phyloP scores from a whole-genome alignment of 2,329 filamentous ascomycete species.

The Myriosclerotinia duriaeana region DNA sequence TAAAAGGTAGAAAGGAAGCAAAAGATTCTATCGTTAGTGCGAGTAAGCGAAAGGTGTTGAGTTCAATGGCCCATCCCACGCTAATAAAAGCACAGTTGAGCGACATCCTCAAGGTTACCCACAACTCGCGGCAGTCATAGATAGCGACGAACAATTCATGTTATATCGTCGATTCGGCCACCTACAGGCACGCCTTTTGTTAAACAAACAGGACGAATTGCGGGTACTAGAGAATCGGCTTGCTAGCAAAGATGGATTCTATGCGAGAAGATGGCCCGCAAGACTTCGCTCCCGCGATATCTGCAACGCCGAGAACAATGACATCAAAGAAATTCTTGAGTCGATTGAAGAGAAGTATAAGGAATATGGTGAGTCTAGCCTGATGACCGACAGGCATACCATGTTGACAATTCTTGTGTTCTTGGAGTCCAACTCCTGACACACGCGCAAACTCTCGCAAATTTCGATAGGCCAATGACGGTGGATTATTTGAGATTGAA shows the following conservation, averaged over 20 bases:
- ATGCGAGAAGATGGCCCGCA: slow-evolving; percentile 8
- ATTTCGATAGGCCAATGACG: slow-evolving; percentile 36
- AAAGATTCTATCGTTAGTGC: not conserved
- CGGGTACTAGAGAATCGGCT: slow-evolving; percentile 26
- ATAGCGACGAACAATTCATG: slow-evolving; percentile 45
- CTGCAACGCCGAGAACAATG: slow-evolving; percentile 9
- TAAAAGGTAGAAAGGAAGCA: not conserved
- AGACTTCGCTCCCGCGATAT: slow-evolving; percentile 21
- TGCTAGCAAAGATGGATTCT: slow-evolving; percentile 22
- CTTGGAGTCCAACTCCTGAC: slow-evolving; percentile 27
- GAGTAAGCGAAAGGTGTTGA: not conserved
- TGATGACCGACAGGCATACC: not conserved
- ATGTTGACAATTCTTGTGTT: not conserved
- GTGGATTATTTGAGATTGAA: slow-evolving; percentile 40
- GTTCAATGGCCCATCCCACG: no score
- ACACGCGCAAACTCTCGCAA: slow-evolving; percentile 34
- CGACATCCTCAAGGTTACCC: slow-evolving; percentile 41
- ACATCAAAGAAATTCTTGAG: slow-evolving; percentile 19
- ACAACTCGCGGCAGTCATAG: slow-evolving; percentile 42
- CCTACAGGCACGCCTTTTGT: slow-evolving; percentile 42
- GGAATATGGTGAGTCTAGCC: slow-evolving; percentile 26
- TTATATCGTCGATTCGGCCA: slow-evolving; percentile 46
- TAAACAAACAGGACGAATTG: slow-evolving; percentile 32
- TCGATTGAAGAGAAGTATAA: slow-evolving; percentile 27
- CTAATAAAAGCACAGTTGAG: slow-evolving; percentile 22